Evolutionary conservation across 2,329 filamentous ascomycete species (phyloP).

Genomic region (Magnaporthiopsis poae): DNA sequence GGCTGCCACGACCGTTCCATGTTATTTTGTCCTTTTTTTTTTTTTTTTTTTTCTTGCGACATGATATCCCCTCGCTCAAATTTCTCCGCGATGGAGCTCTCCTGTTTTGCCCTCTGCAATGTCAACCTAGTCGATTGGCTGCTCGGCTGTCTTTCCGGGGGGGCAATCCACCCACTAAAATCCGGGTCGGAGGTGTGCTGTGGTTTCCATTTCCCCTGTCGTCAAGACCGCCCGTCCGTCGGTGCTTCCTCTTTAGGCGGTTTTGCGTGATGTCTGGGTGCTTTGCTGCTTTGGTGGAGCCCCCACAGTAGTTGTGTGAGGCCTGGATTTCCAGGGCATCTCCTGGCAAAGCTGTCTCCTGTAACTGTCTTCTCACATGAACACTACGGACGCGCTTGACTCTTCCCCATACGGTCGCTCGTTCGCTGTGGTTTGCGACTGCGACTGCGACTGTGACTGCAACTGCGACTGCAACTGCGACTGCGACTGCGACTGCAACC

Average conservation of each 20-base stretch:
- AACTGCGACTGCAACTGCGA: too few relatives aligned
- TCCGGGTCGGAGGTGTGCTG: not conserved
- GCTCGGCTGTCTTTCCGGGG: not conserved
- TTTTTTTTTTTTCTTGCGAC: not conserved
- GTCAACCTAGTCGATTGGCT: not conserved
- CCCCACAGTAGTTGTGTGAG: too few relatives aligned
- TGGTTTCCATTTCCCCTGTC: not conserved
- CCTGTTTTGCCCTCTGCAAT: not conserved
- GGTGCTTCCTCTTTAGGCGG: not conserved
- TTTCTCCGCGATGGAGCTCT: not conserved
- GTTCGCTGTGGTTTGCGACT: not conserved
- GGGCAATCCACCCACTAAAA: too few relatives aligned
- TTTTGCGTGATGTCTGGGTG: not conserved
- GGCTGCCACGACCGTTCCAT: not conserved
- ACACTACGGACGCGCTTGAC: not conserved
- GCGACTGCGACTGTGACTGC: too few relatives aligned
- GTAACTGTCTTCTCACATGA: not conserved
- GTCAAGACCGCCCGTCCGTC: not conserved
- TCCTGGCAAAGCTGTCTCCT: not conserved
- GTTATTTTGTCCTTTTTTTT: not conserved
- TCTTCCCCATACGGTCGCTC: not conserved
- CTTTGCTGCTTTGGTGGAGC: not conserved
- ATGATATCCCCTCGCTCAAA: not conserved
- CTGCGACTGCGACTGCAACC: too few relatives aligned
- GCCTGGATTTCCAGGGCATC: not conserved